Evolutionary conservation across 1,284 basidiomycete genomes (phyloP).

Genomic region (Clitocybe nebularis): DNA sequence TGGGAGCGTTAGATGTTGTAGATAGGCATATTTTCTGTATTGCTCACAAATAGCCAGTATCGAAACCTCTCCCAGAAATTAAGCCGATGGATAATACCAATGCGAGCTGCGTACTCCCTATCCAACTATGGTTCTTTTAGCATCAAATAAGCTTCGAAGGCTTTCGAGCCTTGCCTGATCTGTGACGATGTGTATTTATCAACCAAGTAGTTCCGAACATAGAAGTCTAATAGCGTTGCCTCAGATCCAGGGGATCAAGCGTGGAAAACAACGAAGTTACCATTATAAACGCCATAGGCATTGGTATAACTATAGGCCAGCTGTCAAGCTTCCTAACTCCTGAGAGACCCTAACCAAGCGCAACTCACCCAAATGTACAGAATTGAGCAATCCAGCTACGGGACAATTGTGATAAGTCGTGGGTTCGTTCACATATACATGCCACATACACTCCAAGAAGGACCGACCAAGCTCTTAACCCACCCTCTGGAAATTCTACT

Average conservation of each 20-base stretch:
- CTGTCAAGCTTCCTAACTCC: too few species aligned
- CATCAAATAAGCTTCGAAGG: too few species aligned
- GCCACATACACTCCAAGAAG: constrained; percentile 32
- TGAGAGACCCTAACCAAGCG: too few species aligned
- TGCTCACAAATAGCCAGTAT: constrained; percentile 33
- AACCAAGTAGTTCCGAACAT: constrained; percentile 33
- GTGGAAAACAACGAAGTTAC: constrained; percentile 16
- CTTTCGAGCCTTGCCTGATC: constrained; percentile 27
- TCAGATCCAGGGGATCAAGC: not conserved
- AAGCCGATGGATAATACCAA: constrained; percentile 30
- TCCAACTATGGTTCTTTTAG: constrained; percentile 39
- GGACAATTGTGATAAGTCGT: not conserved
- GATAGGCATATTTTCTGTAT: too few species aligned
- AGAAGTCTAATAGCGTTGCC: constrained; percentile 28
- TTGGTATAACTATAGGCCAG: constrained; percentile 37
- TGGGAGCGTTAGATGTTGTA: too few species aligned
- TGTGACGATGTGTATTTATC: constrained; percentile 31
- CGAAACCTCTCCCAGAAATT: constrained; percentile 32
- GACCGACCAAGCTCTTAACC: constrained; percentile 31
- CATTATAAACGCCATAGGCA: constrained; percentile 38
- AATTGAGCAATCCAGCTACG: constrained; percentile 32
- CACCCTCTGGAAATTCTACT: constrained; percentile 30
- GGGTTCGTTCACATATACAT: not conserved
- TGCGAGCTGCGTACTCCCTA: constrained; percentile 36
- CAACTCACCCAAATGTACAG: constrained; percentile 33